Evolutionary conservation across 2,329 filamentous ascomycete species (phyloP).

Genomic region (Xylariales sp.): DNA sequence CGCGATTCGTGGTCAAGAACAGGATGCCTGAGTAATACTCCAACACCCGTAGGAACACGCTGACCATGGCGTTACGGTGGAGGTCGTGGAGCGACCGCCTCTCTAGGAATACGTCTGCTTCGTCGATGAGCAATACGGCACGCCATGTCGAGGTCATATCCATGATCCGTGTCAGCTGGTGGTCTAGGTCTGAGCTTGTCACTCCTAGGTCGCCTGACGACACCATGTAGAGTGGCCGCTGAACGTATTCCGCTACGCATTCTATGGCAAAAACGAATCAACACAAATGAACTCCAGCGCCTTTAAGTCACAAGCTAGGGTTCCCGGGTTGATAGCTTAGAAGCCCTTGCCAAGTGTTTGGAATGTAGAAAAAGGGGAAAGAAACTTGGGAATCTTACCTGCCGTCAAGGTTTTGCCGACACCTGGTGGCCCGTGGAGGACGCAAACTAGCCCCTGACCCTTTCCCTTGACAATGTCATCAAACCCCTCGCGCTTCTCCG

Average conservation of each 20-base stretch:
- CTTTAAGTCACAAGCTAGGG: too few relatives aligned
- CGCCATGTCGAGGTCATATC: slow-evolving; percentile 36
- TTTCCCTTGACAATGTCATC: slow-evolving; percentile 19
- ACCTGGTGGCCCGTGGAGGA: slow-evolving; percentile 41
- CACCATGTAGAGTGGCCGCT: slow-evolving; percentile 28
- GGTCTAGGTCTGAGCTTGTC: slow-evolving; percentile 18
- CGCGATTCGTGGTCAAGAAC: slow-evolving; percentile 7
- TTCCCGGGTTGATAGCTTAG: not conserved
- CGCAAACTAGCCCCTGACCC: slow-evolving; percentile 36
- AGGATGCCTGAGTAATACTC: slow-evolving; percentile 10
- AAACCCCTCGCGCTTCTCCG: slow-evolving; percentile 10
- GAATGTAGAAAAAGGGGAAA: not conserved
- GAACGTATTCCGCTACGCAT: slow-evolving; percentile 29
- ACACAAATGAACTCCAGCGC: too few relatives aligned
- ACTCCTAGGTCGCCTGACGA: slow-evolving; percentile 25
- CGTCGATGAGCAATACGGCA: slow-evolving; percentile 26
- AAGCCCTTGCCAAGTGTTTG: not conserved
- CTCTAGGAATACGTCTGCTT: slow-evolving; percentile 28
- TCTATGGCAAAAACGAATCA: not conserved
- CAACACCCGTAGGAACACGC: slow-evolving; percentile 11
- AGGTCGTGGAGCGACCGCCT: slow-evolving; percentile 19
- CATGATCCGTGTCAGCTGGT: slow-evolving; percentile 21
- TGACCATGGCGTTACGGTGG: slow-evolving; percentile 15
- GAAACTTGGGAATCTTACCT: slow-evolving; percentile 1
- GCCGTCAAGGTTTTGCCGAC: slow-evolving; percentile 38